Percentiles rank a stretch among this genome's conserved stretches.
Conservation (phyloP, 176 grass and related monocot genomes). For the Metroxylon sagu region DNA sequence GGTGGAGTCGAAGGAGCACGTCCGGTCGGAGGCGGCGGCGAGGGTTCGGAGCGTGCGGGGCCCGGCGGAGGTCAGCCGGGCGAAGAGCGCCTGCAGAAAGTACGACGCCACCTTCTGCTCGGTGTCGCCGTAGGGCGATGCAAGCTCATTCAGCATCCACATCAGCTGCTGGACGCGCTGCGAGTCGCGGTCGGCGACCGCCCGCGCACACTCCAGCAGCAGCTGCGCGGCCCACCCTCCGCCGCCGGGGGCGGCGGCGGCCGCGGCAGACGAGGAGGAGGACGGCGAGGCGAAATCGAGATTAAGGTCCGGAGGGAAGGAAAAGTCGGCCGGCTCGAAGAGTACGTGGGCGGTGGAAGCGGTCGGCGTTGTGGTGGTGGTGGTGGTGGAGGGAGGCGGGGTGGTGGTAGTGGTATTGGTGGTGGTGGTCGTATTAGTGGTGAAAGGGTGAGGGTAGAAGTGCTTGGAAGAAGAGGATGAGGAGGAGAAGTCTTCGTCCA, state of each 20-base stretch:
- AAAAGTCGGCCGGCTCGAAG: conserved; percentile 72
- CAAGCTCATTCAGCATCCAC: conserved; percentile 99
- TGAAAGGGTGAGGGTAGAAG: conserved; percentile 30
- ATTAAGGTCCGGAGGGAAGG: conserved; percentile 88
- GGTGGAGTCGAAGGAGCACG: conserved; percentile 85
- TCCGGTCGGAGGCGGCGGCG: conserved; percentile 58
- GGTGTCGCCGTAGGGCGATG: conserved; percentile 84
- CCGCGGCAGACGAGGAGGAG: conserved; percentile 35
- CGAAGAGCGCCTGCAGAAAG: conserved; percentile 82
- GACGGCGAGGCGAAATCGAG: conserved; percentile 83
- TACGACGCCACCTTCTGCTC: conserved; percentile 93
- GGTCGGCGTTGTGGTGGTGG: conserved; percentile 52
- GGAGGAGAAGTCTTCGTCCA: conserved; percentile 99
- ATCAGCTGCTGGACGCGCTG: conserved; percentile 93
- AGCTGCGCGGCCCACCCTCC: conserved; percentile 66
- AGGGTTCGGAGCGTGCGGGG: conserved; percentile 65
- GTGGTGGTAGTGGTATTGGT: conserved; percentile 38
- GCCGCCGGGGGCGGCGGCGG: conserved; percentile 14
- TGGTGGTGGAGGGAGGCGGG: conserved; percentile 13
- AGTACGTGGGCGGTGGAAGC: conserved; percentile 50
- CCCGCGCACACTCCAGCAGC: conserved; percentile 68
- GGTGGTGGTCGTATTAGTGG: conserved; percentile 31
- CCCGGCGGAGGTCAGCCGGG: conserved; percentile 68
- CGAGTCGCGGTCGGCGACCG: conserved; percentile 61
- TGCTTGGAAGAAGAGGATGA: conserved; percentile 72